Conservation (phyloP, 371 early-diverging fungal species). For the Mortierella sp. region DNA sequence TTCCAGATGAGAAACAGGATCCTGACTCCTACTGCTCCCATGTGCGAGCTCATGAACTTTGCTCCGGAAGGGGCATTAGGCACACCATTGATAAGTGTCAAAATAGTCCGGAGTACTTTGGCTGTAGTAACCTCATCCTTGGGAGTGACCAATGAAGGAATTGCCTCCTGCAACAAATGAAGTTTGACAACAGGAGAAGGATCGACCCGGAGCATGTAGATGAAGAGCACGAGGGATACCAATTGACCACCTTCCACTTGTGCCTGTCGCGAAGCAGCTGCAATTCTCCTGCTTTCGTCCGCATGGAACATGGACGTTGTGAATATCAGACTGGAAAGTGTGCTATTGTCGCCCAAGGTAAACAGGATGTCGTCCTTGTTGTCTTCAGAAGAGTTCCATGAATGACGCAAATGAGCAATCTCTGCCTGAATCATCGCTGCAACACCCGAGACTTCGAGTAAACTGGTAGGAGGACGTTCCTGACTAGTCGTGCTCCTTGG, state of each 20-base stretch:
- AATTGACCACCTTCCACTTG: conserved; percentile 39
- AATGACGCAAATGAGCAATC: conserved; percentile 13
- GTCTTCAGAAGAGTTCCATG: conserved; percentile 9
- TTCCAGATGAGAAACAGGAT: conserved; percentile 59
- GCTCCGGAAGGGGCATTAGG: conserved; percentile 40
- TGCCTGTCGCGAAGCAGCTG: conserved; percentile 32
- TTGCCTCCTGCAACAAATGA: conserved; percentile 56
- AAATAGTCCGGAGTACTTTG: conserved; percentile 59
- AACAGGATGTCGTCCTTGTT: conserved; percentile 1
- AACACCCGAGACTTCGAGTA: conserved; percentile 10
- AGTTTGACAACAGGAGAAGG: conserved; percentile 48
- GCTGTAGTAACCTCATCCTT: conserved; percentile 64
- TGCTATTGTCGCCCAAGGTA: conserved; percentile 28
- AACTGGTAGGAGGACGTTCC: neutral
- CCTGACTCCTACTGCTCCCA: conserved; percentile 62
- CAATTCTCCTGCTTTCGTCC: conserved; percentile 32
- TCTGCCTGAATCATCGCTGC: conserved; percentile 47
- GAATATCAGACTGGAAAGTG: conserved; percentile 47
- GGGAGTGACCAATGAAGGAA: conserved; percentile 58
- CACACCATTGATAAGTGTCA: conserved; percentile 56
- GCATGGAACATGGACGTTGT: conserved; percentile 56
- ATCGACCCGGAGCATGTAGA: conserved; percentile 59
- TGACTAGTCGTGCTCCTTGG: conserved; percentile 6
- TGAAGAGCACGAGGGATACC: conserved; percentile 58
- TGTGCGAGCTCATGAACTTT: conserved; percentile 42